Evolutionary conservation across 768 basidiomycete species (phyloP).

Genomic region (Megacollybia marginata): DNA sequence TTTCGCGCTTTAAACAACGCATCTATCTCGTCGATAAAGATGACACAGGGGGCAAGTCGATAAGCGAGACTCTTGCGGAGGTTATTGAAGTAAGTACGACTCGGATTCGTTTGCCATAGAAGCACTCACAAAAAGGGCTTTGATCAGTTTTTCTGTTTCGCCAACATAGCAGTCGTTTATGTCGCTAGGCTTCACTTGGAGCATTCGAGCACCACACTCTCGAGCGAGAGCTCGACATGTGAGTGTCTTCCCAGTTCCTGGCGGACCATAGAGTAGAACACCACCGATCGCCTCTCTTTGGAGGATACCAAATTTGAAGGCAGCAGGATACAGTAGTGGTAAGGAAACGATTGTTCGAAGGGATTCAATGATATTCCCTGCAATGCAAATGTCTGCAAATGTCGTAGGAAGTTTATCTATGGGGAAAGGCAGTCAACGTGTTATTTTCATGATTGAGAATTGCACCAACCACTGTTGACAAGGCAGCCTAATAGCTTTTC

Average conservation of each 20-base stretch:
- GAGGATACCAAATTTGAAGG: slow-evolving; percentile 31
- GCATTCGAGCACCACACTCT: slow-evolving; percentile 3
- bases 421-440: neutral
- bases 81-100: neutral
- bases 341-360: slow-evolving; percentile 11
- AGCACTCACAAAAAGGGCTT: slow-evolving; percentile 4
- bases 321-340: slow-evolving; percentile 6
- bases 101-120: neutral
- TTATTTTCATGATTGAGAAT: neutral
- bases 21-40: slow-evolving; percentile 3
- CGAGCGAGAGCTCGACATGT: slow-evolving; percentile 18
- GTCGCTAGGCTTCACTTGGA: neutral
- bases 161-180: too few species aligned
- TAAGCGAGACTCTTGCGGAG: neutral
- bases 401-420: slow-evolving; percentile 7
- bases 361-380: slow-evolving; percentile 7
- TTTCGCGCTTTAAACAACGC: neutral
- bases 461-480: slow-evolving; percentile 6
- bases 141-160: too few species aligned
- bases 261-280: too few species aligned
- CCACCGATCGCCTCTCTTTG: slow-evolving; percentile 43
- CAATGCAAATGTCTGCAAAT: slow-evolving; percentile 11
- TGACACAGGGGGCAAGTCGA: slow-evolving; percentile 1
- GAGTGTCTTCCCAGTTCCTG: too few species aligned
- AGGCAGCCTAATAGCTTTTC: slow-evolving; percentile 6